Percentiles rank a stretch among this genome's conserved stretches.
Evolutionary conservation across 768 basidiomycete species (phyloP).

Genomic region (Mrakia frigida): DNA sequence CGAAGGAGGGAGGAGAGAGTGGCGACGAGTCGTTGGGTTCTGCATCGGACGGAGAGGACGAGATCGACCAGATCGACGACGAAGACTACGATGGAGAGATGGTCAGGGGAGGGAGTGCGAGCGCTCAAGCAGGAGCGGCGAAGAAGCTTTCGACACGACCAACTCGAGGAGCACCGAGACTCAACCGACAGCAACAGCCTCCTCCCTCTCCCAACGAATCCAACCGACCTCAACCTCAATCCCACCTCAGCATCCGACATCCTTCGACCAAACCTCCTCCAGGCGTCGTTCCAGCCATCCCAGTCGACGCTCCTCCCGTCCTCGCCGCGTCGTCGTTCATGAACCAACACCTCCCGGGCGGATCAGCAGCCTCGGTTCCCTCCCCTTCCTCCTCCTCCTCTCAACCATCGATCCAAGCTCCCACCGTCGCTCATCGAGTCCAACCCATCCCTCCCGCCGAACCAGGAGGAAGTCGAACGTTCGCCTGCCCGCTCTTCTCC

Average conservation of each 20-base stretch:
- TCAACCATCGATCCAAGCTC: background rate
- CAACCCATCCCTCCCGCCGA: constrained; percentile 32
- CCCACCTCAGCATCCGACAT: constrained; percentile 5
- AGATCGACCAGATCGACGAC: background rate
- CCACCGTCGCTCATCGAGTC: constrained; percentile 34
- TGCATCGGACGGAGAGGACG: background rate
- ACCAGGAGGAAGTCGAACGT: constrained; percentile 47
- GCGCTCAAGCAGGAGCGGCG: background rate
- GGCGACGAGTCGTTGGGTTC: constrained; percentile 16
- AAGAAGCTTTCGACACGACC: background rate
- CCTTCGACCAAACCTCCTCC: constrained; percentile 15
- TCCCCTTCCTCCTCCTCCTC: background rate
- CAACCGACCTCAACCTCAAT: background rate
- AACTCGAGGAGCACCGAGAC: background rate
- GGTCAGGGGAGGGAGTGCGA: constrained; percentile 4
- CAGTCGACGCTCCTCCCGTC: constrained; percentile 10
- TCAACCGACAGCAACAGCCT: background rate
- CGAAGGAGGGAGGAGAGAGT: constrained; percentile 1
- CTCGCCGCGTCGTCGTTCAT: background rate
- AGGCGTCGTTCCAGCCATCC: background rate
- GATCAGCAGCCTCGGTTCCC: background rate
- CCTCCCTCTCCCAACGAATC: background rate
- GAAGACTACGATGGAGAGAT: background rate
- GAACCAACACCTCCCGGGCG: background rate
- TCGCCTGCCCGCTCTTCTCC: constrained; percentile 74